These are phyloP conservation scores for Oidiodendron maius DNA, from an alignment of 495 filamentous ascomycete genomes.

Conservation along the genomic window DNA sequence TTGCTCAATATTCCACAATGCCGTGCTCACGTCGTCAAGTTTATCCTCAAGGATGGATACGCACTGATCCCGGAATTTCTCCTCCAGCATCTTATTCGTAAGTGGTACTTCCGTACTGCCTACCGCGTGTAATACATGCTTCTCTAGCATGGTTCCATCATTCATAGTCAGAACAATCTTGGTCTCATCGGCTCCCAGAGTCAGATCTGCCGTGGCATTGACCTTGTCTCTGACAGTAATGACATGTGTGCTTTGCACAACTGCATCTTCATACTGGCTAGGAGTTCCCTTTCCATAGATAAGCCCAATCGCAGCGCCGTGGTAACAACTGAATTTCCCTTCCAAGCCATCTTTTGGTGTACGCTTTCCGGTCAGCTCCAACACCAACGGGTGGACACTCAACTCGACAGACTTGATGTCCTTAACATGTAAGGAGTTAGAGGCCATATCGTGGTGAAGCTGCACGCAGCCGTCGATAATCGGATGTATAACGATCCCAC, in stretches of 20 bases:
- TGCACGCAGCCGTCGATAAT: constrained; percentile 45
- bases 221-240: constrained; percentile 35
- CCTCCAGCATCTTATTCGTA: constrained; percentile 34
- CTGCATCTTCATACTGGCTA: constrained; percentile 39
- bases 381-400: constrained; percentile 44
- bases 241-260: constrained; percentile 32
- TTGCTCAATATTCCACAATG: constrained; percentile 1
- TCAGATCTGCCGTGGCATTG: constrained; percentile 32
- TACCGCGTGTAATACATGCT: constrained; percentile 43
- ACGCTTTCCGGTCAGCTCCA: constrained; percentile 47
- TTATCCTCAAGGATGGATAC: constrained; percentile 16
- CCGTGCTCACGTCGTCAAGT: constrained; percentile 8
- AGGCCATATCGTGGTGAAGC: constrained; percentile 31
- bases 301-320: constrained; percentile 42
- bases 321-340: constrained; percentile 49
- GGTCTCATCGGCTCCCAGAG: constrained; percentile 36
- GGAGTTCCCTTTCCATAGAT: constrained; percentile 46
- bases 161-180: constrained; percentile 29
- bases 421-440: constrained; percentile 21
- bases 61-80: constrained; percentile 42
- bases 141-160: constrained; percentile 31
- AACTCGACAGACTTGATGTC: constrained; percentile 27
- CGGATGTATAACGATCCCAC: constrained; percentile 52
- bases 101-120: constrained; percentile 43
- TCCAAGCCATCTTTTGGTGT: constrained; percentile 43